Evolutionary conservation across 2,329 filamentous ascomycete species (phyloP), one percentile per base, ranked within the genome.

Genomic region (Beauveria medogensis): DNA sequence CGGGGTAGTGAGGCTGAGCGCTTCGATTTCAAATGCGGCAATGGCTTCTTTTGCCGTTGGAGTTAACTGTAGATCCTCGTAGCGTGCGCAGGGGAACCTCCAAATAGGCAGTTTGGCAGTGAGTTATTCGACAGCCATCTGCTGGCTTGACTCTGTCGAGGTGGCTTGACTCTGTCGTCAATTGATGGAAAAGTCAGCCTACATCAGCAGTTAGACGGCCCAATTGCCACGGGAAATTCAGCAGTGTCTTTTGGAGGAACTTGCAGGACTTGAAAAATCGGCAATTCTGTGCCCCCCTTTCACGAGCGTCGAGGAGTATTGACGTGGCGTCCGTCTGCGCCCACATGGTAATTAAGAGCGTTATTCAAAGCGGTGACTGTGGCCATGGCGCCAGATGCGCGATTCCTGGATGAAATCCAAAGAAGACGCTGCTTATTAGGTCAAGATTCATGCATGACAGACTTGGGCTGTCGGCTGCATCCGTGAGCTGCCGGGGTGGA

Each of bases 61-160:
- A 46, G 9, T 59, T 59, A 26, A 24, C 16, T 44, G 56, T 40
- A 34, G 56, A 59, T 59, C 56, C 48, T 44, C n/a, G 47, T n/a
- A 5, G 30, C 30, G 30, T 34, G 30, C 30, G 30, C 34, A 37
- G 34, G 12, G 28, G n/a, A 34, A 48, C 4, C 43, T 48, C 6
- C 7, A 7, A 47, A 40, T 24, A 18, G 46, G 18, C n/a, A 41
- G 55, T 24, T n/a, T 12, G 46, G 18, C n/a, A 41, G 55, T 24
- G 30, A 28, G 30, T 24, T 22, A 50, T 43, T 48, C 20, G 46
- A 18, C n/a, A 20, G n/a, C 14, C 12, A 40, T 26, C 26, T 57
- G 34, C 28, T 20, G 41, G 41, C 50, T 43, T 37, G 54, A 37
- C 28, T 16, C 3, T 37, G 20, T 34, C n/a, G 48, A 2, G 34